Evolutionary conservation across 441 rosid species (phyloP).

Genomic region (Gossypium trilobum): DNA sequence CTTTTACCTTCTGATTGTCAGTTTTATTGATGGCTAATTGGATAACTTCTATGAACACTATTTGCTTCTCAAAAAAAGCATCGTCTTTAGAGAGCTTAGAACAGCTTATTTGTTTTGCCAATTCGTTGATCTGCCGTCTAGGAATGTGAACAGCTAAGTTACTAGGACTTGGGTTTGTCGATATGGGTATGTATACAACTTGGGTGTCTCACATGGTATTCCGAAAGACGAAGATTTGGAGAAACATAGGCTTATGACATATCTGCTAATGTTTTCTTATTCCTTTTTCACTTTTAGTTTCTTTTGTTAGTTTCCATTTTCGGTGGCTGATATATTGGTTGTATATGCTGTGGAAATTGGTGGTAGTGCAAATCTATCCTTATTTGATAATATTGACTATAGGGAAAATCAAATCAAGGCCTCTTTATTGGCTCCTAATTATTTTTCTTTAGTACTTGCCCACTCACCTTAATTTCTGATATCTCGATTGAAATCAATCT

Average conservation of each 20-base stretch:
- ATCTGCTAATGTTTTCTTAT: not conserved
- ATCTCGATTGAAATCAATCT: not conserved
- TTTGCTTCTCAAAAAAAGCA: not conserved
- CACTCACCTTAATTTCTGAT: not conserved
- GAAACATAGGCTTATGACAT: not conserved
- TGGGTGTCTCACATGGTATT: not conserved
- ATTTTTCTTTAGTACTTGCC: not conserved
- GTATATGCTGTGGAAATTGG: not conserved
- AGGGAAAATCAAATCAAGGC: constrained; percentile 1
- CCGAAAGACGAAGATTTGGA: not conserved
- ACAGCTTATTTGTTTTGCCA: not conserved
- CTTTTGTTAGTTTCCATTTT: not conserved
- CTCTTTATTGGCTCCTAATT: not conserved
- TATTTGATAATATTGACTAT: not conserved
- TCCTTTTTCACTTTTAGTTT: constrained; percentile 4
- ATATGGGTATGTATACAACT: not conserved
- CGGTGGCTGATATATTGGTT: not conserved
- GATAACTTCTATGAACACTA: not conserved
- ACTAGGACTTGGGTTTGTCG: not conserved
- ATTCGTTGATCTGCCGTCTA: not conserved
- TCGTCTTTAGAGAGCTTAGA: not conserved
- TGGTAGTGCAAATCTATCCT: not conserved
- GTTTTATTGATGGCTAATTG: not conserved
- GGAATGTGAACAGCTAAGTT: not conserved
- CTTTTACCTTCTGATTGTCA: constrained; percentile 3